Base-by-base conservation (phyloP, 768 basidiomycete species). In the Hysterangium stoloniferum region DNA sequence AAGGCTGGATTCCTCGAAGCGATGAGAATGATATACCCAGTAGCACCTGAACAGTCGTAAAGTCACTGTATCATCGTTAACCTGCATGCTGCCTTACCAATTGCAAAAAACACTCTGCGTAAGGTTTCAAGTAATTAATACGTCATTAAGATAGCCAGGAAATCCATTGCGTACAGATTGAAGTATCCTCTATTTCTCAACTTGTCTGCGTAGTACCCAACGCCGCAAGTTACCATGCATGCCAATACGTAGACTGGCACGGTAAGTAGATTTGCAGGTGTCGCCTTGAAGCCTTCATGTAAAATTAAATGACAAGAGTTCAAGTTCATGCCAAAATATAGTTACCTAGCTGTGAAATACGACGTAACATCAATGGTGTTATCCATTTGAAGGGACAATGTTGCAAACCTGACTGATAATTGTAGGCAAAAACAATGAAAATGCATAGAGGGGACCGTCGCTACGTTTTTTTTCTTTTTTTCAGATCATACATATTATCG, bases 181-280 rank as follows among this genome's bases (percentile, higher is more conserved):
- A 82, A 75, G 41, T 73, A 68, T 2, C 80, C 84, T 53, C 87
- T 69, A 35, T 71, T 69, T 15, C 80, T 77, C 52, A 72, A 70
- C 44, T 75, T 69, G 61, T 88, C 85, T 1, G 83, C 83, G 7
- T 70, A 42, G 61, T 71, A 83, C 5, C 83, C 84, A 28, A 86
- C 78, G 0, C 64, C 46, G 58, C 79, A 84, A 4, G 86, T 88
- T 33, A 79, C 62, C 20, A 80, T 66, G 56, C 83, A 81, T 9
- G 86, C 87, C 37, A 78, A 71, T 6, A 71, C 72, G 58, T 88
- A 90, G 32, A 87, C 83, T 0, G 86, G 87, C 4, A 88, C 84
- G 3, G 83, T 85, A 48, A 89, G 64, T 35, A 89, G 69, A 62
- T 89, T 88, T 6, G 87, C 86, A 0, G 73, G 72, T 0, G 84